Percentiles rank a stretch among this genome's conserved stretches.
Evolutionary conservation across 306 rosid genomes (phyloP).

Genomic region (Medicago truncatula): MtrunA17r5.0-ANR NC_053042.1:17036501-17037000

Average conservation of each 20-base stretch:
- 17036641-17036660: constrained; percentile 50
- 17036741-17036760: constrained; percentile 37
- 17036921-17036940: too few species aligned
- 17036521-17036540: constrained; percentile 88
- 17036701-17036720: constrained; percentile 55
- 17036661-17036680: constrained; percentile 66
- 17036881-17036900: too few species aligned
- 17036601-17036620: constrained; percentile 56
- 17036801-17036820: neutral
- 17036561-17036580: constrained; percentile 73
- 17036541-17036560: constrained; percentile 74
- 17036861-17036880: too few species aligned
- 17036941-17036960: neutral
- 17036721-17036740: constrained; percentile 12
- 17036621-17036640: constrained; percentile 51
- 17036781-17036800: constrained; percentile 45
- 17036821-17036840: neutral
- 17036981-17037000: neutral
- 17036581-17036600: constrained; percentile 90
- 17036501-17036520: constrained; percentile 89
- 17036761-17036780: constrained; percentile 33
- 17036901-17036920: too few species aligned
- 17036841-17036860: neutral
- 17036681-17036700: constrained; percentile 40
- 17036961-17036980: constrained; percentile 21